Conservation (phyloP, 2,329 filamentous ascomycete genomes). For the Beauveria pseudobassiana region DNA sequence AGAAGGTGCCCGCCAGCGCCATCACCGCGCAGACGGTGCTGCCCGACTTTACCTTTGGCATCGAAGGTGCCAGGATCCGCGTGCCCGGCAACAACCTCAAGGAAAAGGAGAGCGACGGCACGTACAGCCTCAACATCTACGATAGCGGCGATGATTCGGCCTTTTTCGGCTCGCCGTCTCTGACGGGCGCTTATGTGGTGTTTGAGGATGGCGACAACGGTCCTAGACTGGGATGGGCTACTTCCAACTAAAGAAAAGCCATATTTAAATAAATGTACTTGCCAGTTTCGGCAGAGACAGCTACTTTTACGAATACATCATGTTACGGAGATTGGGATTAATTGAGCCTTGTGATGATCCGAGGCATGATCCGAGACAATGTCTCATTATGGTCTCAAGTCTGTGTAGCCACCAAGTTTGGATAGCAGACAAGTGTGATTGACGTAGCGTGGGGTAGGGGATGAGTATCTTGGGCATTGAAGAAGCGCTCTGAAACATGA, state of each 20-base stretch:
- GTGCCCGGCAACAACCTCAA: conserved; percentile 35
- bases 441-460: too few species aligned
- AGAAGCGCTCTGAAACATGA: too few species aligned
- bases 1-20: not conserved
- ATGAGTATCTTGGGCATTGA: too few species aligned
- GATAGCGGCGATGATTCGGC: not conserved
- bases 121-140: not conserved
- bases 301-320: not conserved
- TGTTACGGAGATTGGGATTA: too few species aligned
- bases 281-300: not conserved
- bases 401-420: too few species aligned
- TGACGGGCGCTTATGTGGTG: conserved; percentile 3
- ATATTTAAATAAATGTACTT: not conserved
- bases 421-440: too few species aligned
- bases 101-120: not conserved
- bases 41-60: conserved; percentile 44
- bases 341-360: not conserved
- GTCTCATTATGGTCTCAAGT: too few species aligned
- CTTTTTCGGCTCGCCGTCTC: not conserved
- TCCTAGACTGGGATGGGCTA: conserved; percentile 5
- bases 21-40: conserved; percentile 31
- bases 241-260: not conserved
- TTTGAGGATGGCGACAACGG: conserved; percentile 5
- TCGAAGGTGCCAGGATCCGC: conserved; percentile 49
- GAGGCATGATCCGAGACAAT: too few species aligned